Base-by-base conservation (phyloP, 441 rosid genomes). In the Erysimum pusillum region DNA sequence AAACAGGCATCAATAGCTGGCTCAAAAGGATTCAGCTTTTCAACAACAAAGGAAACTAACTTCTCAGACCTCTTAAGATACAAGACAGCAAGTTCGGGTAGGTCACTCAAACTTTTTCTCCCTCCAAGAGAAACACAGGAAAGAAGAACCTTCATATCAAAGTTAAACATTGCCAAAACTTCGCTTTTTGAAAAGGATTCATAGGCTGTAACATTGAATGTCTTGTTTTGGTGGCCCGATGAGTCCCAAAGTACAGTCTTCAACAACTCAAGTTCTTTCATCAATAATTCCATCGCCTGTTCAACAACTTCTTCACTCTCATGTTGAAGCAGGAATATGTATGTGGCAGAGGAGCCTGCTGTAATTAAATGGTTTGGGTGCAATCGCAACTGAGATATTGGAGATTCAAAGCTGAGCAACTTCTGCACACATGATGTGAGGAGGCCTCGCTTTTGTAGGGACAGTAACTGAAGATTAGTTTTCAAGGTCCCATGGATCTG, bases 271-370 rank as follows among this genome's bases (percentile, higher is more conserved):
- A 96, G 85, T 85, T 96, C 99, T 75, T 80, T 88, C 34, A 79
- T 82, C 80, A 93, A 76, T 28, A 81, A 80, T 78, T 82, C 79
- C 74, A 86, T 80, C 76, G 97, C 90, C 73, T 85, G 87, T 76
- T 93, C 87, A 86, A 93, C 95, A 83, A 96, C 85, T 71, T 89
- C 97, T 62, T 84, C 81, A 71, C 88, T 90, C 75, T 87, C 90
- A 69, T 96, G 99, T 79, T 96, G 98, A 83, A 93, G 97, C 87
- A 96, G 88, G 85, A 96, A 96, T 69, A 90, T 82, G 76, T 93
- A 93, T 15, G 97, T 90, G 67, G 97, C 98, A 31, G 97, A 91
- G 83, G 93, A 90, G 85, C 98, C 91, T 80, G 91, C 88, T n/a
- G 92, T 88, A 67, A 96, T 87, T 77, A 88, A 85, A 69, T 87